Percentiles rank a stretch among this genome's conserved stretches.
Conservation (phyloP, 495 filamentous ascomycete species). For the Bathelium albidoporum region DNA sequence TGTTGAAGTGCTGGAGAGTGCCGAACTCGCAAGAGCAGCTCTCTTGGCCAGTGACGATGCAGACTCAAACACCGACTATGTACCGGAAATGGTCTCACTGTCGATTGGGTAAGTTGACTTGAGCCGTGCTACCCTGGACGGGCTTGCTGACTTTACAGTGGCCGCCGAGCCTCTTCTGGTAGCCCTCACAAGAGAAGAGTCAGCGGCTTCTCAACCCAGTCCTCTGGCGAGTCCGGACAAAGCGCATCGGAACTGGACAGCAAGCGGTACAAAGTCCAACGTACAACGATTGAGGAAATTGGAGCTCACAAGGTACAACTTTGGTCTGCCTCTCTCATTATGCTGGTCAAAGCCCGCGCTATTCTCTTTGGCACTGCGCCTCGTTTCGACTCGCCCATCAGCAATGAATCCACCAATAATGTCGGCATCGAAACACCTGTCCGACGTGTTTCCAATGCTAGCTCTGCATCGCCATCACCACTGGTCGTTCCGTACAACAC, state of each 20-base stretch:
- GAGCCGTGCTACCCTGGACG: not conserved
- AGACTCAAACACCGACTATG: slow-evolving; percentile 6
- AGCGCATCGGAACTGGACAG: slow-evolving; percentile 17
- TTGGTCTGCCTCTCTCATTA: slow-evolving; percentile 16
- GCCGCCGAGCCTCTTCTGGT: slow-evolving; percentile 5
- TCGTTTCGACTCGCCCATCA: not conserved
- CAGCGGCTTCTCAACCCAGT: slow-evolving; percentile 10
- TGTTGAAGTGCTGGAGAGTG: slow-evolving; percentile 12
- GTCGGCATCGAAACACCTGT: not conserved
- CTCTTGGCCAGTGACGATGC: slow-evolving; percentile 9
- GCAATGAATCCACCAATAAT: not conserved
- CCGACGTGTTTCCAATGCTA: not conserved
- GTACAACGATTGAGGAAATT: slow-evolving; percentile 16
- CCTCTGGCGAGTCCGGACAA: slow-evolving; percentile 9
- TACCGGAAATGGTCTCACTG: slow-evolving; percentile 1
- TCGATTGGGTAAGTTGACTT: not conserved
- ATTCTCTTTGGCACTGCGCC: not conserved
- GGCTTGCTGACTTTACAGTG: not conserved
- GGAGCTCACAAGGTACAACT: slow-evolving; percentile 14
- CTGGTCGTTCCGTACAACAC: not conserved
- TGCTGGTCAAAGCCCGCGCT: slow-evolving; percentile 5
- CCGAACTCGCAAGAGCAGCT: slow-evolving; percentile 11
- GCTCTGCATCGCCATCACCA: not conserved
- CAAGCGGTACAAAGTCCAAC: slow-evolving; percentile 20
- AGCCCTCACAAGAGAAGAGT: slow-evolving; percentile 9